These are phyloP conservation scores for Forsythia viridissima DNA, from an alignment of 257 asterid species.

Conservation along the genomic window DNA sequence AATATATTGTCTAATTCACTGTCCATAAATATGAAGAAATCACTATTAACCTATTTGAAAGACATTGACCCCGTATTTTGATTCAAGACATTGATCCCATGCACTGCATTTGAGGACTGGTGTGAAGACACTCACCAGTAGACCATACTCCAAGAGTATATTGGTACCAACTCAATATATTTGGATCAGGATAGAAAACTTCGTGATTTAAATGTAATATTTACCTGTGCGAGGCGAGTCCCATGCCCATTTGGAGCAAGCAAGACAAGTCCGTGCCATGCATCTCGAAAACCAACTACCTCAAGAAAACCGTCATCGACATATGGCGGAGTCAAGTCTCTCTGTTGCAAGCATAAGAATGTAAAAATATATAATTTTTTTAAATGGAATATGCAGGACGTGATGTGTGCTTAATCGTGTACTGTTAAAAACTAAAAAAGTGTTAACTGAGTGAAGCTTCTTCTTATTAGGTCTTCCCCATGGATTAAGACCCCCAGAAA, in stretches of 20 bases:
- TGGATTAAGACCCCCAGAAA: conserved; percentile 96
- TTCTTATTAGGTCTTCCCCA: conserved; percentile 83
- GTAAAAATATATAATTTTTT: background rate
- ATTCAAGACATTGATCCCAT: background rate
- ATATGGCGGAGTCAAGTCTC: conserved; percentile 86
- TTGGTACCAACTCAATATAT: background rate
- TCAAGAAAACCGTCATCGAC: conserved; percentile 90
- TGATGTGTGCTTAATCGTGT: background rate
- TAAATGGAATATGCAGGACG: background rate
- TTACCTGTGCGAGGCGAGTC: conserved; percentile 93
- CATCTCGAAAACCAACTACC: conserved; percentile 94
- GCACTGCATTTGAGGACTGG: background rate
- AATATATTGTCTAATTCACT: too few species aligned
- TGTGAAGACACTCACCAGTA: too few species aligned
- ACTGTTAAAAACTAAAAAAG: background rate
- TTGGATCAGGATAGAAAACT: background rate
- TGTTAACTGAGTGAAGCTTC: conserved; percentile 68
- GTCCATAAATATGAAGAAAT: too few species aligned
- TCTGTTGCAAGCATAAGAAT: conserved; percentile 40
- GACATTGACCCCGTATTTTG: too few species aligned
- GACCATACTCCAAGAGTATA: too few species aligned
- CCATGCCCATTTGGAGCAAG: conserved; percentile 93
- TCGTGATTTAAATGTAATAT: background rate
- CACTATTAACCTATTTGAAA: too few species aligned
- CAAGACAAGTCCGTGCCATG: conserved; percentile 92